Base-by-base conservation (phyloP, 2,329 filamentous ascomycete genomes). In the Scytalidium lignicola region DNA sequence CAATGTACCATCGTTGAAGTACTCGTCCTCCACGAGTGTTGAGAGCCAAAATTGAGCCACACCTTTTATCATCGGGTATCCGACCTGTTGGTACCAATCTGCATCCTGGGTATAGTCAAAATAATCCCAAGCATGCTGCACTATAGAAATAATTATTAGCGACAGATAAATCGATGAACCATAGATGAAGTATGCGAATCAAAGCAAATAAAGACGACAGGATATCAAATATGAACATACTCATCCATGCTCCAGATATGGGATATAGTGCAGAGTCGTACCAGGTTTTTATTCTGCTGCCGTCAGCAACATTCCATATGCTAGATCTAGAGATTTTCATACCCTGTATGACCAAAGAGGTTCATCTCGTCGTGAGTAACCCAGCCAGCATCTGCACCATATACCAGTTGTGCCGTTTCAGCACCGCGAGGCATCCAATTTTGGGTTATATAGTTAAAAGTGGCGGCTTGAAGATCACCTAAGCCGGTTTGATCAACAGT, bases 121-220 rank as follows among this genome's bases (percentile, higher is more conserved):
- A 55, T 76, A 70, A 49, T 83, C 78, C 63, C 71, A 77, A 1
- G 83, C 74, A 53, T 82, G 77, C 51, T 78, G 74, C 70, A 79
- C 79, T 26, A 26, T 26, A 26, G 23, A 26, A 26, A 10, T 10
- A n/a, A 6, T 26, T 26, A 26, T 26, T 10, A 26, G 23, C 23
- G 10, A 26, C 23, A 26, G 23, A 26, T 6, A 26, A 26, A 26
- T n/a, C n/a, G n/a, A n/a, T n/a, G n/a, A n/a, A n/a, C n/a, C n/a
- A n/a, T n/a, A n/a, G n/a, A n/a, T n/a, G n/a, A n/a, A n/a, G n/a
- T n/a, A n/a, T n/a, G n/a, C n/a, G n/a, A n/a, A n/a, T n/a, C n/a
- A n/a, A n/a, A n/a, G n/a, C n/a, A n/a, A n/a, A n/a, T n/a, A n/a
- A n/a, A n/a, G n/a, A n/a, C n/a, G n/a, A n/a, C n/a, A n/a, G n/a